Base-by-base conservation (phyloP, 768 basidiomycete genomes). In the Tylopilus felleus region DNA sequence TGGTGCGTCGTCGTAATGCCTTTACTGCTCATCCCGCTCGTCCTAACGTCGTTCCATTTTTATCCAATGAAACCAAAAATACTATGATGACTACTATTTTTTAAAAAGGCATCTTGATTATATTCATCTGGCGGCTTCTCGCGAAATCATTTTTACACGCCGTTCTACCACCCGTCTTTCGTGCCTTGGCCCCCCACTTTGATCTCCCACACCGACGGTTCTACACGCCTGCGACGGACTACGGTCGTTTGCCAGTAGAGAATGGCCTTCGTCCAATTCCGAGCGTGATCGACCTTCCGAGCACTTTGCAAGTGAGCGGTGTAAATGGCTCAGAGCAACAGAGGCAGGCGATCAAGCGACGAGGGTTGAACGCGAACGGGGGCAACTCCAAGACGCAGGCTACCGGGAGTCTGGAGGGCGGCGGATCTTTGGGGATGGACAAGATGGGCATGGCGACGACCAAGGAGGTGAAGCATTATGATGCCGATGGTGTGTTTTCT, bases 201-300 rank as follows among this genome's bases (percentile, higher is more conserved):
- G 75, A 75, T 8, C 80, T 98, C 5, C 96, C 95, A 0, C 83
- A 85, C 56, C 80, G 96, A 10, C 79, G 92, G 16, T 93, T 92
- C 72, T 97, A 98, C 68, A 89, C 86, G 6, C 88, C 93, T 27
- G 91, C 94, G 28, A 93, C 93, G 62, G 93, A 94, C 61, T 97
- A 97, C 69, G 79, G 77, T 28, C 77, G 70, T 25, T 82, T 90
- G 1, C 87, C 87, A 0, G 73, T 80, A 31, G 82, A 85, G 56
- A 73, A 71, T 21, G 72, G 76, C 7, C 70, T 94, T 43, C 82
- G 81, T 50, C 79, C 91, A 0, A 84, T 96, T 60, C 94, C 94
- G 9, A 88, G 85, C 68, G 83, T 95, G 48, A 88, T 97, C 56
- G 90, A 95, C 64, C 76, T 97, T 13, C 81, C 88, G 0, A 51